Evolutionary conservation across 2,329 filamentous ascomycete species (phyloP).

Genomic region (Mollisia scopiformis): DNA sequence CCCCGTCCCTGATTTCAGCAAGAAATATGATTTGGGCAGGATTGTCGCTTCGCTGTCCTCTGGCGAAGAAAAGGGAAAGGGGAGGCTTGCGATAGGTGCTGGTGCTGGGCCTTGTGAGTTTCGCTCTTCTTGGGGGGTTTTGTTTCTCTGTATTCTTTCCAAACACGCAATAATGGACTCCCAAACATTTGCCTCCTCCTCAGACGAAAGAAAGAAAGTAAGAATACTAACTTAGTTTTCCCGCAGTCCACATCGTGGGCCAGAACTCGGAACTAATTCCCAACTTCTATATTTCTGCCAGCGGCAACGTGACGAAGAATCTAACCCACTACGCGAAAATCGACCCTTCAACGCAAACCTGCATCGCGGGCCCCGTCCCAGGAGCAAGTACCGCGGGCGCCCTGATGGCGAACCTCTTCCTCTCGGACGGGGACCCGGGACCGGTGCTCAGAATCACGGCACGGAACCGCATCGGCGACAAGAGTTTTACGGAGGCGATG

Average conservation of each 20-base stretch:
- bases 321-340: slow-evolving; percentile 34
- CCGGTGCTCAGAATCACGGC: slow-evolving; percentile 42
- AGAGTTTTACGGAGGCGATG: slow-evolving; percentile 41
- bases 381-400: slow-evolving; percentile 35
- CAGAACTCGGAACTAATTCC: slow-evolving; percentile 47
- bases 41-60: too few relatives aligned
- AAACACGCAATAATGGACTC: too few relatives aligned
- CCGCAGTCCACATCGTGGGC: slow-evolving; percentile 43
- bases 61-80: too few relatives aligned
- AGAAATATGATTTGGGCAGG: slow-evolving; percentile 38
- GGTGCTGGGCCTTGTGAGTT: slow-evolving; percentile 48
- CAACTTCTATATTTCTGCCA: slow-evolving; percentile 38
- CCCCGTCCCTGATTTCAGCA: slow-evolving; percentile 39
- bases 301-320: slow-evolving; percentile 32
- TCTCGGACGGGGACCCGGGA: slow-evolving; percentile 39
- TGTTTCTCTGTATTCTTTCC: too few relatives aligned
- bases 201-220: not conserved
- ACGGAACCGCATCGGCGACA: slow-evolving; percentile 31
- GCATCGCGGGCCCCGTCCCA: not conserved
- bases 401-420: slow-evolving; percentile 48
- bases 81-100: slow-evolving; percentile 42
- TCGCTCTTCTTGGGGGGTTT: too few relatives aligned
- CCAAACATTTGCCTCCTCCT: too few relatives aligned
- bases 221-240: not conserved
- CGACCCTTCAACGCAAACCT: too few relatives aligned